A percentile compares a stretch with the other conserved stretches of the same genome.
Evolutionary conservation across 1,284 basidiomycete species (phyloP).

Genomic region (Ganoderma lingzhi): DNA sequence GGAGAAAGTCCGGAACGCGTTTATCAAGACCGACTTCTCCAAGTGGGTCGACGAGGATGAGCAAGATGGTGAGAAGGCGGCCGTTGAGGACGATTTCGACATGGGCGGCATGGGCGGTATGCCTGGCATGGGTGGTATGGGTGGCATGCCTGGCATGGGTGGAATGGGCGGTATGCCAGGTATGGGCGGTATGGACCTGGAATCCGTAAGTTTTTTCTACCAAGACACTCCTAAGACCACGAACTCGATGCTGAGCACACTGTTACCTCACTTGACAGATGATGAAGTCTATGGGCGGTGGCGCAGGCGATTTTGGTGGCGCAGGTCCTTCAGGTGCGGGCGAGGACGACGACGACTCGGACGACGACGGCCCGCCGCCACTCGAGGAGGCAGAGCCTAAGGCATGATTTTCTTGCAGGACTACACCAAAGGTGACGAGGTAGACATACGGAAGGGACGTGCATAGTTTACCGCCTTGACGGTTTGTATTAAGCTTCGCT

Average conservation of each 20-base stretch:
- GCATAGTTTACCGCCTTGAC: slow-evolving; percentile 28
- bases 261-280: slow-evolving; percentile 50
- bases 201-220: slow-evolving; percentile 52
- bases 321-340: slow-evolving; percentile 46
- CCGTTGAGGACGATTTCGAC: slow-evolving; percentile 54
- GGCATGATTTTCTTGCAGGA: slow-evolving; percentile 27
- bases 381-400: slow-evolving; percentile 68
- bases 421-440: not conserved
- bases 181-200: slow-evolving; percentile 59
- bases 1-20: slow-evolving; percentile 81
- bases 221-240: not conserved
- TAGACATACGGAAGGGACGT: slow-evolving; percentile 19
- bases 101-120: slow-evolving; percentile 56
- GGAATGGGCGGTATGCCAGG: slow-evolving; percentile 60
- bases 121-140: slow-evolving; percentile 57
- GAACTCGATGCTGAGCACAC: slow-evolving; percentile 16
- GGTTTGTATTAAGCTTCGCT: slow-evolving; percentile 30
- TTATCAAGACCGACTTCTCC: slow-evolving; percentile 90
- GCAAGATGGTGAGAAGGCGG: slow-evolving; percentile 69
- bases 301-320: slow-evolving; percentile 43
- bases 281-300: slow-evolving; percentile 69
- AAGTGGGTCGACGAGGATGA: slow-evolving; percentile 98
- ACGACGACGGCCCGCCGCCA: slow-evolving; percentile 78
- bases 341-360: slow-evolving; percentile 57
- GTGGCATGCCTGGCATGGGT: slow-evolving; percentile 60